Conservation (phyloP, 805 yeast genomes). For the Candida pseudofarinosa region DNA sequence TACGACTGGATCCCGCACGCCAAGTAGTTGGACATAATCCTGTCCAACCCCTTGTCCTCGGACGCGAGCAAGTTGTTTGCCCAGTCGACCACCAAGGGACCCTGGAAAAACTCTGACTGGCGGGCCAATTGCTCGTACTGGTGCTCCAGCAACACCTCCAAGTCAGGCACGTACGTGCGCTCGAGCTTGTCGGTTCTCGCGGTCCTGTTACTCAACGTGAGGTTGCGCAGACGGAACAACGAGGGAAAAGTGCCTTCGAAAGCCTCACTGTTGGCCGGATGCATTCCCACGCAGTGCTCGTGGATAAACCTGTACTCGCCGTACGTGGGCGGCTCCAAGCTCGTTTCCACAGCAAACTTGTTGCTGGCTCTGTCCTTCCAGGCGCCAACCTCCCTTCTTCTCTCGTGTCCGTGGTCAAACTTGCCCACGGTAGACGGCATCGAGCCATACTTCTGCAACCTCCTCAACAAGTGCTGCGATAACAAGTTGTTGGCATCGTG, state of each 20-base stretch:
- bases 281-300: constrained; percentile 26
- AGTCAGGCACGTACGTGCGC: constrained; percentile 12
- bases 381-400: background rate
- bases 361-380: background rate
- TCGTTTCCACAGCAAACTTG: constrained; percentile 18
- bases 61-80: constrained; percentile 36
- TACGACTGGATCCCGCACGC: constrained; percentile 26
- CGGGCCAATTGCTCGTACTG: constrained; percentile 8
- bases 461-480: constrained; percentile 23
- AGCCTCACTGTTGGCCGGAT: constrained; percentile 26
- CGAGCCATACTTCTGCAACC: constrained; percentile 15
- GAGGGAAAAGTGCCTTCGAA: constrained; percentile 4
- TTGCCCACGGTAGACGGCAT: constrained; percentile 10
- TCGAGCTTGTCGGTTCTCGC: background rate
- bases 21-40: constrained; percentile 37
- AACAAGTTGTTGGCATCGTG: constrained; percentile 25
- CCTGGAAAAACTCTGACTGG: constrained; percentile 8
- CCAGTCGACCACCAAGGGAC: constrained; percentile 33
- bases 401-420: constrained; percentile 1
- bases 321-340: constrained; percentile 16
- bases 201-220: constrained; percentile 1
- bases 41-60: constrained; percentile 33
- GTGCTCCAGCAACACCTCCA: constrained; percentile 7
- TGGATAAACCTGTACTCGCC: constrained; percentile 24
- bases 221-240: constrained; percentile 1